Percentiles rank a stretch among this genome's conserved stretches.
These are phyloP conservation scores for Cucurbita argyrosperma DNA, from an alignment of 306 rosid genomes.

Conservation along the genomic window DNA sequence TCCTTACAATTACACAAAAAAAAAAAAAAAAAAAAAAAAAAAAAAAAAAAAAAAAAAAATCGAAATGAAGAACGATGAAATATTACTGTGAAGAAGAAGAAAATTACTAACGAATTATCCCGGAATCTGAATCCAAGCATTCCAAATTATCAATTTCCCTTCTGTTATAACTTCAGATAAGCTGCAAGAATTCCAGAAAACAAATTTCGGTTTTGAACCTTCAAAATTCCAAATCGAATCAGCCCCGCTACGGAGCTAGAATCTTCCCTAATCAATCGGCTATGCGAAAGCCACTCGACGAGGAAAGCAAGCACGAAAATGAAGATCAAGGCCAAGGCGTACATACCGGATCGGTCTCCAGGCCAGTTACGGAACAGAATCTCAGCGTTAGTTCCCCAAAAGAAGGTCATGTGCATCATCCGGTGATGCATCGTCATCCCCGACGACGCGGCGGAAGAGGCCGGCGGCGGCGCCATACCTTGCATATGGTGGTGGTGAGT, in stretches of 20 bases:
- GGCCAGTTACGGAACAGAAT: constrained; percentile 66
- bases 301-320: constrained; percentile 38
- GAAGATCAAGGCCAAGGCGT: constrained; percentile 29
- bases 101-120: background rate
- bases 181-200: background rate
- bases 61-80: background rate
- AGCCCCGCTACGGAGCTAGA: constrained; percentile 7
- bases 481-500: background rate
- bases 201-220: background rate
- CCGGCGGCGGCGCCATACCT: background rate
- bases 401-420: constrained; percentile 87
- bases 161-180: background rate
- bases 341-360: constrained; percentile 39
- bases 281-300: constrained; percentile 37
- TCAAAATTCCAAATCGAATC: background rate
- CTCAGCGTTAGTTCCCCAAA: constrained; percentile 51
- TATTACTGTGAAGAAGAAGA: background rate
- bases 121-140: constrained; percentile 4
- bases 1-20: background rate
- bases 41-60: background rate
- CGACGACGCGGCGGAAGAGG: background rate
- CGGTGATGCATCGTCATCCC: background rate
- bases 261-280: constrained; percentile 29
- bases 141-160: background rate
- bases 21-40: background rate